Conservation (phyloP, 164 flowering plant genomes). For the Dillenia turbinata region DNA sequence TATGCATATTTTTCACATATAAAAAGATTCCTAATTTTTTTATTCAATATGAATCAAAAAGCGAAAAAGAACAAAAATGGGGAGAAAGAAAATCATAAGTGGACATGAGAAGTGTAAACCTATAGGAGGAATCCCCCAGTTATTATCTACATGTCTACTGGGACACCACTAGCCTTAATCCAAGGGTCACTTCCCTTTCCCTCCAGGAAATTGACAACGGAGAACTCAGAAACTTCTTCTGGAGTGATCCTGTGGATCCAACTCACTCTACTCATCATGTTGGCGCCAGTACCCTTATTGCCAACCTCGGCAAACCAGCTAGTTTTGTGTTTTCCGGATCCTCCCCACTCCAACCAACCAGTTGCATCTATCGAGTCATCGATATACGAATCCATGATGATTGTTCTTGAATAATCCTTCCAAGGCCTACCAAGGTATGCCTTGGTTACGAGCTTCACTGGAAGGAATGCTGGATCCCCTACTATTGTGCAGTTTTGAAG, state of each 20-base stretch:
- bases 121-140: too few species aligned
- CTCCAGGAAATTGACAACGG: constrained; percentile 7
- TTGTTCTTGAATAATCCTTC: constrained; percentile 33
- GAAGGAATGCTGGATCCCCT: constrained; percentile 7
- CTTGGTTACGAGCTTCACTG: neutral
- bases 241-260: constrained; percentile 15
- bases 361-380: constrained; percentile 14
- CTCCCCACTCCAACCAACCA: constrained; percentile 18
- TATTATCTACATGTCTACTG: neutral
- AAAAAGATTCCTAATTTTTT: too few species aligned
- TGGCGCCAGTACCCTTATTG: constrained; percentile 9
- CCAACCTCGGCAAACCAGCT: constrained; percentile 1
- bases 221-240: constrained; percentile 5
- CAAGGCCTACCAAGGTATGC: constrained; percentile 39
- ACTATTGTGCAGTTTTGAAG: constrained; percentile 27
- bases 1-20: too few species aligned
- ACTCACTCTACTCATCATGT: constrained; percentile 5
- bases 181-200: constrained; percentile 9
- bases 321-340: neutral
- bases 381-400: constrained; percentile 21
- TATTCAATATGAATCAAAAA: too few species aligned
- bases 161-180: constrained; percentile 11
- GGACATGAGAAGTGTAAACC: too few species aligned
- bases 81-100: too few species aligned
- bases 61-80: too few species aligned